Percentiles rank a stretch among this genome's conserved stretches.
Conservation (phyloP, 768 basidiomycete genomes). For the Sutorius australiensis region DNA sequence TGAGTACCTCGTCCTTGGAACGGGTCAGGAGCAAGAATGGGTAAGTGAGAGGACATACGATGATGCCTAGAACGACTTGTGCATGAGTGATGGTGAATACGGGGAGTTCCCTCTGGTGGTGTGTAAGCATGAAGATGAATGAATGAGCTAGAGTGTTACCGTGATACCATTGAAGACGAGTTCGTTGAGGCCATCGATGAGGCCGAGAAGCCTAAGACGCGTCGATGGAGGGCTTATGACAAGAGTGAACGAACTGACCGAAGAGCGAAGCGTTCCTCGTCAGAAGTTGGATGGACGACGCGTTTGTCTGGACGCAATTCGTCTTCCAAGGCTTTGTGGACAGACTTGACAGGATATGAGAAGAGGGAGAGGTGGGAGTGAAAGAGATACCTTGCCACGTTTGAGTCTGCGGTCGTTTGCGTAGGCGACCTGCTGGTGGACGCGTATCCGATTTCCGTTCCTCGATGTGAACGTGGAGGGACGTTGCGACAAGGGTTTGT, state of each 20-base stretch:
- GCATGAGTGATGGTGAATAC: slow-evolving; percentile 73
- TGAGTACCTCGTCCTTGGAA: slow-evolving; percentile 51
- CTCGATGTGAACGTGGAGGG: slow-evolving; percentile 55
- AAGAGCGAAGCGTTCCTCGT: slow-evolving; percentile 78
- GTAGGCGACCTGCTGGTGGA: slow-evolving; percentile 47
- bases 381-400: slow-evolving; percentile 49
- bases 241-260: slow-evolving; percentile 41
- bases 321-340: slow-evolving; percentile 75
- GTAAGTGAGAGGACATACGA: slow-evolving; percentile 42
- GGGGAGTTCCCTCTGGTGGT: slow-evolving; percentile 70
- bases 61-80: slow-evolving; percentile 66
- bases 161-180: slow-evolving; percentile 47
- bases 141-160: slow-evolving; percentile 34
- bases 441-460: slow-evolving; percentile 57
- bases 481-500: slow-evolving; percentile 44
- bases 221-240: neutral
- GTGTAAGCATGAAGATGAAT: neutral
- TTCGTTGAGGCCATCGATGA: slow-evolving; percentile 60
- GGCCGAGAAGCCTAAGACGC: slow-evolving; percentile 59
- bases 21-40: neutral
- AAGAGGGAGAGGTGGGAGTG: neutral
- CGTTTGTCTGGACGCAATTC: slow-evolving; percentile 62
- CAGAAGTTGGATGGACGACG: slow-evolving; percentile 43
- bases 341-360: slow-evolving; percentile 38
- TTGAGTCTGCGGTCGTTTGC: slow-evolving; percentile 52